Evolutionary conservation across 23 red algal genomes (phyloP).

Genomic region (Agarophyton chilense): DNA sequence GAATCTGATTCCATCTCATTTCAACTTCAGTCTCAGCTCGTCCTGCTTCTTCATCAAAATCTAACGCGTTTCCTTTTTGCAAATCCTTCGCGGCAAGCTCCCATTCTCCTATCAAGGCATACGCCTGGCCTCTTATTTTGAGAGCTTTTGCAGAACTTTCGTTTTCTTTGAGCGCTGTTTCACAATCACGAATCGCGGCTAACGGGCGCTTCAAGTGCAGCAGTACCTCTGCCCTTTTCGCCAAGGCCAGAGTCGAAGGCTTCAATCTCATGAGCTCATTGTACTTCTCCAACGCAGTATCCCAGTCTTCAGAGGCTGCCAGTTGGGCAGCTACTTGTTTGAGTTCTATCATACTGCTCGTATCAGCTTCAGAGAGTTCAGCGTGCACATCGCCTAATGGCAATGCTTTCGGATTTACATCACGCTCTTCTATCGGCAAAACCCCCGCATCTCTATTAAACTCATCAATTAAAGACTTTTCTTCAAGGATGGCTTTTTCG

Average conservation of each 20-base stretch:
- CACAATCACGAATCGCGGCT: conserved; percentile 68
- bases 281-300: conserved; percentile 30
- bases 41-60: conserved; percentile 59
- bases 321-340: conserved; percentile 41
- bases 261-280: conserved; percentile 27
- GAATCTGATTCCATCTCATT: conserved; percentile 42
- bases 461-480: conserved; percentile 4
- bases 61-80: conserved; percentile 53
- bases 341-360: conserved; percentile 22
- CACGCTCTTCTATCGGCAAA: not conserved
- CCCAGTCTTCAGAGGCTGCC: conserved; percentile 16
- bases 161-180: conserved; percentile 48
- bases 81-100: conserved; percentile 43
- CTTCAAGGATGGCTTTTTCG: not conserved
- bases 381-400: conserved; percentile 5
- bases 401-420: not conserved
- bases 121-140: conserved; percentile 64
- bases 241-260: conserved; percentile 36
- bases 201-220: conserved; percentile 41
- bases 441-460: conserved; percentile 16
- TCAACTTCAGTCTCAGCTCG: conserved; percentile 45
- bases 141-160: conserved; percentile 59
- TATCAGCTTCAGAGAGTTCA: conserved; percentile 30
- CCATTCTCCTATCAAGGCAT: conserved; percentile 62
- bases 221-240: conserved; percentile 69